Evolutionary conservation across 768 basidiomycete genomes (phyloP), one percentile per base, ranked within the genome.

Genomic region (Sporobolomyces pararoseus): DNA sequence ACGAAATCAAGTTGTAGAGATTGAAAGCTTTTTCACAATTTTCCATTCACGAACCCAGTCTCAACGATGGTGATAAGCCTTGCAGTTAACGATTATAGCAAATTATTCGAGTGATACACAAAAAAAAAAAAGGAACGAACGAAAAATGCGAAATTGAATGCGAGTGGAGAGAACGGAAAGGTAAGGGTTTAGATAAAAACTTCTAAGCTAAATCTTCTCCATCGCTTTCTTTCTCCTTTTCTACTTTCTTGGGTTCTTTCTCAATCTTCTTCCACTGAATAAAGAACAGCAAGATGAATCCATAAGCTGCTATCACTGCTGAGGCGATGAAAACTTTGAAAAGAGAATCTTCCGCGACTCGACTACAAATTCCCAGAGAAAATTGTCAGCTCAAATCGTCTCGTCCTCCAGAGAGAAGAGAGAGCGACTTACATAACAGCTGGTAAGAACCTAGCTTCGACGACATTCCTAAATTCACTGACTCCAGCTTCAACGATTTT

Each of bases 401-500:
- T 47, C 46, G 13, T 47, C 46, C 12, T 47, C 14, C 14, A 23
- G 46, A 47, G 39, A 10, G 50, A 27, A 29, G 25, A 27, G 27
- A 51, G 50, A 51, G 50, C 9, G 42, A 53, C 66, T 34, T 34
- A 68, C 54, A 72, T 47, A 52, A 72, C 66, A 6, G 66, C 62
- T 4, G 52, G 50, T 14, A 72, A 53, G 5, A 39, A 53, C 13
- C 39, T n/a, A 6, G 62, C 49, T 25, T 50, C 39, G 19, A 72
- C 66, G 6, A 72, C 65, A 37, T 62, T 59, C 12, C 71, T 35
- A 63, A 72, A 72, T 12, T 50, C 39, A 35, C 53, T 58, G n/a
- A 72, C 66, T 13, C 71, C 71, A 1, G 53, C 44, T 14, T 46
- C 63, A 39, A 72, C 37, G 13, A 72, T 53, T 13, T 19, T 37